phyloP scores from a whole-genome alignment of 2,329 filamentous ascomycete species.

The Colletotrichum sp. region DNA sequence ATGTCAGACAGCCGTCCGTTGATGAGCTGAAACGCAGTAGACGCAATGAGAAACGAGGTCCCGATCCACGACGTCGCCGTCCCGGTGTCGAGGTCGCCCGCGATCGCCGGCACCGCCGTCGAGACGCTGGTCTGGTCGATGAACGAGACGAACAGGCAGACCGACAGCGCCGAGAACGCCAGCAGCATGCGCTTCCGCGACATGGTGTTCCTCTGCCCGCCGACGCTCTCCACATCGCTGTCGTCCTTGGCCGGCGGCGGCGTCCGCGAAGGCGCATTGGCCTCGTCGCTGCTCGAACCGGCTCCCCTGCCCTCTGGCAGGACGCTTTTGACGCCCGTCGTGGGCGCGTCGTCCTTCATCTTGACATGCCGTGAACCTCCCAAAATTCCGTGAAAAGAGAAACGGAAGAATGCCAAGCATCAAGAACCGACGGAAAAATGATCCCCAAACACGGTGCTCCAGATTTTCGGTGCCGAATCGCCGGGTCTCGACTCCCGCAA shows the following conservation, averaged over 20 bases:
- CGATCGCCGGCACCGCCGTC: slow-evolving; percentile 41
- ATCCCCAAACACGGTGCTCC: not conserved
- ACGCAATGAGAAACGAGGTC: slow-evolving; percentile 40
- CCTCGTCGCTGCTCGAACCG: not conserved
- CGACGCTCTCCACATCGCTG: slow-evolving; percentile 27
- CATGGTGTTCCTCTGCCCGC: slow-evolving; percentile 37
- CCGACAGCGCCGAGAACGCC: slow-evolving; percentile 30
- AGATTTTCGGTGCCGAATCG: slow-evolving; percentile 5
- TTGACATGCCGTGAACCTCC: not conserved
- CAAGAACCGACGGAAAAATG: not conserved
- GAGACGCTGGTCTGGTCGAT: slow-evolving; percentile 41
- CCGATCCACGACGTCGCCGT: slow-evolving; percentile 38
- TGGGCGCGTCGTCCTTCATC: slow-evolving; percentile 4
- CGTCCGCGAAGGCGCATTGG: not conserved
- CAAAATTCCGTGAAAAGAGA: not conserved
- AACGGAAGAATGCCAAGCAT: not conserved
- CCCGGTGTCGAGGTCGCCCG: slow-evolving; percentile 32
- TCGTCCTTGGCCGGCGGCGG: not conserved
- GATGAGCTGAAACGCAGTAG: slow-evolving; percentile 38
- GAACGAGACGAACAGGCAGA: slow-evolving; percentile 37
- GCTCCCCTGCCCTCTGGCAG: not conserved
- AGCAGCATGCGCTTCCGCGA: slow-evolving; percentile 34
- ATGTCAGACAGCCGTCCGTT: slow-evolving; percentile 40
- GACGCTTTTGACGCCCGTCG: not conserved
- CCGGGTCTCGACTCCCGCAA: not conserved